A percentile compares a stretch with the other conserved stretches of the same genome.
These are phyloP conservation scores for Neurospora pannonica DNA, from an alignment of 495 filamentous ascomycete genomes.

Conservation along the genomic window DNA sequence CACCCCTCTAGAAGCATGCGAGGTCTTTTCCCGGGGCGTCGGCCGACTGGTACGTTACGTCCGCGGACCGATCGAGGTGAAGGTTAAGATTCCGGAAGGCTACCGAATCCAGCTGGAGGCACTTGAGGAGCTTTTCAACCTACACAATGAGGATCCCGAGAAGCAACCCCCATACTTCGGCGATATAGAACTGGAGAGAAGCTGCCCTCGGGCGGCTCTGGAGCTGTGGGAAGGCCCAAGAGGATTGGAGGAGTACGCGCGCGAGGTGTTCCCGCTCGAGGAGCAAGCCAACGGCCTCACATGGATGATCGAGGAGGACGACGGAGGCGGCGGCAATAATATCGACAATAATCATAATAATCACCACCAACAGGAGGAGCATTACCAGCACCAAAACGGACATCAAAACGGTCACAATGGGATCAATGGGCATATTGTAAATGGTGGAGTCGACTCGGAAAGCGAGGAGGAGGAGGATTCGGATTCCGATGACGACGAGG, in stretches of 20 bases:
- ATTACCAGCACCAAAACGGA: not conserved
- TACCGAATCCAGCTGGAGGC: constrained; percentile 84
- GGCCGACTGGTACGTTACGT: constrained; percentile 68
- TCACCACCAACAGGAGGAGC: not conserved
- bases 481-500: constrained; percentile 35
- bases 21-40: constrained; percentile 67
- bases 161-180: constrained; percentile 49
- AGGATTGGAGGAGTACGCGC: constrained; percentile 89
- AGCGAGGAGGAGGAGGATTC: constrained; percentile 8
- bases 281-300: constrained; percentile 86
- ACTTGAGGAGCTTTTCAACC: constrained; percentile 52
- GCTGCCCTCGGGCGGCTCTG: constrained; percentile 60
- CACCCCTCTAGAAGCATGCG: constrained; percentile 72
- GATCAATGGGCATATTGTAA: constrained; percentile 4
- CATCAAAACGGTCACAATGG: constrained; percentile 6
- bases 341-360: constrained; percentile 3
- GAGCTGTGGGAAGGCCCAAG: constrained; percentile 85
- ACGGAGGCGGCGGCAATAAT: constrained; percentile 16
- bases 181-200: constrained; percentile 42
- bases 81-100: constrained; percentile 75
- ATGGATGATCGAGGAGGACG: constrained; percentile 62
- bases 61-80: constrained; percentile 68
- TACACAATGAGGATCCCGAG: constrained; percentile 44
- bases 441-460: constrained; percentile 5
- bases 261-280: constrained; percentile 89